Evolutionary conservation across 805 yeast species (phyloP), one percentile per base, ranked within the genome.

Genomic region (Tetrapisispora iriomotensis): DNA sequence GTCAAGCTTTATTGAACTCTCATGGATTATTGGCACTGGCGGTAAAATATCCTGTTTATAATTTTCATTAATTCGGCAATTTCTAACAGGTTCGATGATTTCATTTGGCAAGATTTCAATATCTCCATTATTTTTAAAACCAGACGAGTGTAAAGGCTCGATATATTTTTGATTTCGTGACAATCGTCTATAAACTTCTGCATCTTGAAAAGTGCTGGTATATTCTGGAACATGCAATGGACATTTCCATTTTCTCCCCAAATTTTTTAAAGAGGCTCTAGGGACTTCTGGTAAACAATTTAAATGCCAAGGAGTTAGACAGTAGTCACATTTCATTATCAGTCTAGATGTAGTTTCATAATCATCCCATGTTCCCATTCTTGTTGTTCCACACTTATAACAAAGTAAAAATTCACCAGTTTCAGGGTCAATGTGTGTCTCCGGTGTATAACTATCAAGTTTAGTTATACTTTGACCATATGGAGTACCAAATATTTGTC

Each of bases 161-260:
- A 77, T 55, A 19, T 70, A 61, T 4, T 68, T 60, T 33, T 75
- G 75, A 46, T 70, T 72, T 47, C 68, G 72, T 47, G 72, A 67
- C 51, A 70, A 66, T 37, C 86, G 62, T 40, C 68, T 62, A 12
- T 66, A 40, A 5, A 48, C 34, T 14, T 51, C 40, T 37, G 45
- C 45, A 36, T 48, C 51, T 8, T 32, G 22, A 26, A 28, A 15
- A 23, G 40, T 24, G 13, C 6, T 9, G 6, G 18, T 24, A 19
- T 26, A 14, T 10, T 24, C 26, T 6, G 35, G 36, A 17, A 76
- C 74, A 62, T 86, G 96, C 48, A 82, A 80, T 2, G 96, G 97
- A 60, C 95, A 92, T 63, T 75, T 78, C 97, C 96, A 90, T 58
- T 79, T 83, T 33, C 69, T 68, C 2, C 92, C 94, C 32, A 83